phyloP scores from a whole-genome alignment of 257 asterid genomes.

The Leonotis leonurus region DNA sequence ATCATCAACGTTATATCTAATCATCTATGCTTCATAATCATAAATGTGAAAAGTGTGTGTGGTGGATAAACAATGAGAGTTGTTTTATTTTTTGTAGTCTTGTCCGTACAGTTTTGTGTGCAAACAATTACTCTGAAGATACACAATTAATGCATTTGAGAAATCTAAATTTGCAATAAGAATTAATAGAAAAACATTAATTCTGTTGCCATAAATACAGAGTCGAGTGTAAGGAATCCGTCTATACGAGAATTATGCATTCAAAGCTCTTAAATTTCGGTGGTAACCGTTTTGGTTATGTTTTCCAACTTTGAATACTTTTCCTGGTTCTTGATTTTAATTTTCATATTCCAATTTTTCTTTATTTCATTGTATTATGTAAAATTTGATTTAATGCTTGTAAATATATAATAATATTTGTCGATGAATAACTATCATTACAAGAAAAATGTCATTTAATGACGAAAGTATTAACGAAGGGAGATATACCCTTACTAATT shows the following conservation, averaged over 20 bases:
- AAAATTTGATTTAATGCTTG: too few relatives aligned
- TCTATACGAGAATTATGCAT: slow-evolving; percentile 27
- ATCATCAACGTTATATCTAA: slow-evolving; percentile 18
- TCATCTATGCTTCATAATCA: slow-evolving; percentile 17
- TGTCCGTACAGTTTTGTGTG: background rate
- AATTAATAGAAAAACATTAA: background rate
- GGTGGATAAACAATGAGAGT: background rate
- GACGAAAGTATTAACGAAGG: too few relatives aligned
- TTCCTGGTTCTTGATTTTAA: too few relatives aligned
- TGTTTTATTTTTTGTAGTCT: background rate
- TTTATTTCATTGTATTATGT: too few relatives aligned
- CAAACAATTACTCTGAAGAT: slow-evolving; percentile 3
- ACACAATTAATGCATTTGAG: slow-evolving; percentile 11
- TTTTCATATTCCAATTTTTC: too few relatives aligned
- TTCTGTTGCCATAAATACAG: slow-evolving; percentile 16
- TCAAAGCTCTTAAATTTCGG: slow-evolving; percentile 30
- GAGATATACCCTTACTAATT: too few relatives aligned
- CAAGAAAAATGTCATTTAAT: too few relatives aligned
- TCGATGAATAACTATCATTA: background rate
- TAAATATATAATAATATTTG: too few relatives aligned
- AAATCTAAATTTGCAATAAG: slow-evolving; percentile 14
- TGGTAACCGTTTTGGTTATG: slow-evolving; percentile 29
- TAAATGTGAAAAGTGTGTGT: background rate
- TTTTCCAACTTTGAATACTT: background rate
- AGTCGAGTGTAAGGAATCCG: slow-evolving; percentile 25